Evolutionary conservation across 345 rosid species (phyloP), one percentile per base, ranked within the genome.

Genomic region (Boechera divaricarpa): DNA sequence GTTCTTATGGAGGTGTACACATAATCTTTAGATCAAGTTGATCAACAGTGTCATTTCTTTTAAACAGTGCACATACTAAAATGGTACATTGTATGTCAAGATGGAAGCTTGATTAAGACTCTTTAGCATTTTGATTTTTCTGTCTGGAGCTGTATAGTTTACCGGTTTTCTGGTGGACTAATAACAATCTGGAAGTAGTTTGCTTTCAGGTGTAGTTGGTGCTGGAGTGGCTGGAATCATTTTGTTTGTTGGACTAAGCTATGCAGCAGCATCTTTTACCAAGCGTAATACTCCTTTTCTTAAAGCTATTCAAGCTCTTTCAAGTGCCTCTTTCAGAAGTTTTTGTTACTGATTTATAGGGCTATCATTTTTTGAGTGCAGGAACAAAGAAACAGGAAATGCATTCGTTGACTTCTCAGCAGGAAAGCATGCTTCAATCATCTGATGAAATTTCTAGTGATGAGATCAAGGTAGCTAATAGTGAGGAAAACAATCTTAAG

Each of bases 121-220:
- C 31, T 57, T 63, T 45, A 28, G 44, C 38, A 24, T 49, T 69
- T 52, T 47, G 38, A 2, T 21, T 75, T 61, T 7, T 74, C 52
- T 39, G 39, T 57, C 2, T 31, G 38, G 47, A 57, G 31, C 15
- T 65, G 31, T 76, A 42, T 78, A 54, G 72, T 64, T 58, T 65
- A 66, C 81, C 81, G 57, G 62, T 54, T 64, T 64, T 80, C 52
- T 79, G 71, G 74, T 86, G 82, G 87, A 82, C 88, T 84, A 80
- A 84, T 92, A 85, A 92, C 88, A 86, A 76, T 85, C 21, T 73
- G 73, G 32, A 79, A 87, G 79, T 92, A 91, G 97, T 84, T 85
- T 81, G 82, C 78, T 87, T 85, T 85, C 98, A 92, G 99, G 96
- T 75, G 85, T 86, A 38, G 87, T 86, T 57, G 91, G 91, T 42